A percentile compares a stretch with the other conserved stretches of the same genome.
Evolutionary conservation across 805 yeast species (phyloP).

Genomic region (Lipomyces sp.): DNA sequence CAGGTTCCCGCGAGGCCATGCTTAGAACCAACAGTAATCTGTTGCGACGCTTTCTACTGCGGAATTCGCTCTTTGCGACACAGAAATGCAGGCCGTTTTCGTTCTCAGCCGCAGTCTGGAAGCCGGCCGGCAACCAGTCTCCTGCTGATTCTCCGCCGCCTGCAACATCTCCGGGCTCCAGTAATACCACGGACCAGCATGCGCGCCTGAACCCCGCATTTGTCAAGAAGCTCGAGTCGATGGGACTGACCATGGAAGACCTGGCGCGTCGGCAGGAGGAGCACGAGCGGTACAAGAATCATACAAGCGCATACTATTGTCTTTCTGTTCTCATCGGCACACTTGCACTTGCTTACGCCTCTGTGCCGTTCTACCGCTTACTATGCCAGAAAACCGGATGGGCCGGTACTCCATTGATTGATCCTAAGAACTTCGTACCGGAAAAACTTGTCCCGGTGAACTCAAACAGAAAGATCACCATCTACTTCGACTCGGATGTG

Average conservation of each 20-base stretch:
- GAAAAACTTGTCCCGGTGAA: constrained; percentile 88
- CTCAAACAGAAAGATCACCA: constrained; percentile 71
- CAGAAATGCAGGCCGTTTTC: too few species aligned
- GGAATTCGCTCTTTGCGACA: too few species aligned
- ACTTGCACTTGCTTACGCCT: constrained; percentile 76
- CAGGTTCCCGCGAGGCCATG: too few species aligned
- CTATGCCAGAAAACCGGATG: constrained; percentile 93
- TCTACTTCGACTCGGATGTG: constrained; percentile 89
- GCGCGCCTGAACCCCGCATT: constrained; percentile 15
- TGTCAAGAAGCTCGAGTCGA: constrained; percentile 6
- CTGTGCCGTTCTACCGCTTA: constrained; percentile 89
- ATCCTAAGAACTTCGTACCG: constrained; percentile 69
- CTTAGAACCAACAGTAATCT: too few species aligned
- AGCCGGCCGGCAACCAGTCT: too few species aligned
- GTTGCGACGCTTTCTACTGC: too few species aligned
- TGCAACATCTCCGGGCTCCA: too few species aligned
- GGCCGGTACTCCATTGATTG: constrained; percentile 94
- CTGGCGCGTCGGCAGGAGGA: constrained; percentile 22
- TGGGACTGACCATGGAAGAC: constrained; percentile 21
- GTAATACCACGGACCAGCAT: too few species aligned
- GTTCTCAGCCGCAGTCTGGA: too few species aligned
- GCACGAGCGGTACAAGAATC: constrained; percentile 41
- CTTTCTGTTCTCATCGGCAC: constrained; percentile 67
- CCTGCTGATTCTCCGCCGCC: too few species aligned
- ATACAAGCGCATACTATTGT: constrained; percentile 62